A percentile compares a stretch with the other conserved stretches of the same genome.
phyloP scores from a whole-genome alignment of 73 alveolate species.

The Stentor roeselii region DNA sequence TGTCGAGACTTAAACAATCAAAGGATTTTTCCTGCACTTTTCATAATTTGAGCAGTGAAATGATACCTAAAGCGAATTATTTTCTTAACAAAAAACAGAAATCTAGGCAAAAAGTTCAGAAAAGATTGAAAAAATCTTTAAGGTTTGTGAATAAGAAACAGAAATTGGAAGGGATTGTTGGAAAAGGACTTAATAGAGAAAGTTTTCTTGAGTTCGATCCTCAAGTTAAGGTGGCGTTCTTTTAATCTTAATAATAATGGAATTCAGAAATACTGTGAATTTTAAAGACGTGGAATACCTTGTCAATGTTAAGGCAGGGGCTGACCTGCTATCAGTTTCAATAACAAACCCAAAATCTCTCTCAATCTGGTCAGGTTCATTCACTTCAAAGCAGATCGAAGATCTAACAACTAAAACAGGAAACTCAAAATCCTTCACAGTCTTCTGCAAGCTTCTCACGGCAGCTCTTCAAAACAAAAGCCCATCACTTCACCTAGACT shows the following conservation, averaged over 20 bases:
- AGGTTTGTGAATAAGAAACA: not conserved
- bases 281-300: conserved; percentile 8
- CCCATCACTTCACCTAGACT: conserved; percentile 28
- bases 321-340: not conserved
- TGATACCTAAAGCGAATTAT: too few species aligned
- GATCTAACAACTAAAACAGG: conserved; percentile 54
- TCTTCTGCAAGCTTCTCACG: conserved; percentile 32
- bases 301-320: not conserved
- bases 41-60: too few species aligned
- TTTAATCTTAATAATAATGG: not conserved
- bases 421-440: conserved; percentile 29
- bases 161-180: too few species aligned
- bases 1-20: too few species aligned
- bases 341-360: not conserved
- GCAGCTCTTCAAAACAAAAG: conserved; percentile 31
- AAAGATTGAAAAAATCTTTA: too few species aligned
- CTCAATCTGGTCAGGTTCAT: conserved; percentile 36
- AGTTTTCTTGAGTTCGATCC: not conserved
- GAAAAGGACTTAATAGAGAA: not conserved
- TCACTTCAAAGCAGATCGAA: conserved; percentile 41
- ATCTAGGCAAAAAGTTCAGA: not conserved
- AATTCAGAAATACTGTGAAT: not conserved
- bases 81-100: not conserved
- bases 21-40: too few species aligned
- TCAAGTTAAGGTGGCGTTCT: not conserved